A percentile compares a stretch with the other conserved stretches of the same genome.
Evolutionary conservation across 73 alveolate species (phyloP).

Genomic region (Paramecium caudatum): DNA sequence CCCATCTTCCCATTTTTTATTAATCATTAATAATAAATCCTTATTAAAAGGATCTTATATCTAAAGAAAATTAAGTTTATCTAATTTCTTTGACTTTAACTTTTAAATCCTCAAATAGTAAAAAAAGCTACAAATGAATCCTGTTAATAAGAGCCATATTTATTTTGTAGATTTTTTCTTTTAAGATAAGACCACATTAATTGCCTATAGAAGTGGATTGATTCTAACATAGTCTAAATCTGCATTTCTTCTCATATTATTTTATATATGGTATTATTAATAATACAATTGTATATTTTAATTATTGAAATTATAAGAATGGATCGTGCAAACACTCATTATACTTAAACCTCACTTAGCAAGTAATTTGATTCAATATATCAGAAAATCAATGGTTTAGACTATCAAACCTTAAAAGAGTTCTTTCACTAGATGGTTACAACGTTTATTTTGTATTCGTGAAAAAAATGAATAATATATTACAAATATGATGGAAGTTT

Average conservation of each 20-base stretch:
- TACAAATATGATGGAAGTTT: constrained; percentile 40
- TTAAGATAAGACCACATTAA: not conserved
- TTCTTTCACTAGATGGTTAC: constrained; percentile 34
- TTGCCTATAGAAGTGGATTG: not conserved
- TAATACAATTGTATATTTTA: no score
- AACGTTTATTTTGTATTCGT: constrained; percentile 11
- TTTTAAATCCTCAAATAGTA: not conserved
- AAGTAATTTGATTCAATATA: no score
- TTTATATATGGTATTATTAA: no score
- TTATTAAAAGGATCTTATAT: constrained; percentile 15
- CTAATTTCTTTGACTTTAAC: no score
- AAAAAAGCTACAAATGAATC: not conserved
- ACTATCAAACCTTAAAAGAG: constrained; percentile 26
- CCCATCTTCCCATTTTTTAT: constrained; percentile 2
- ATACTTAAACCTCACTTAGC: no score
- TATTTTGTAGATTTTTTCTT: not conserved
- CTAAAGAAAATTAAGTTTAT: not conserved
- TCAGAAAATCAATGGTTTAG: no score
- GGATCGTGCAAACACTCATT: no score
- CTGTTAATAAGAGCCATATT: not conserved
- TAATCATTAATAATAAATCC: not conserved
- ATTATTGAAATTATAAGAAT: no score
- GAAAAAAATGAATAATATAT: constrained; percentile 38
- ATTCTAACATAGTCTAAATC: constrained; percentile 1
- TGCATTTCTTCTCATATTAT: constrained; percentile 59